These are phyloP conservation scores for Cladophialophora psammophila DNA, from an alignment of 2,329 filamentous ascomycete genomes.

Conservation along the genomic window DNA sequence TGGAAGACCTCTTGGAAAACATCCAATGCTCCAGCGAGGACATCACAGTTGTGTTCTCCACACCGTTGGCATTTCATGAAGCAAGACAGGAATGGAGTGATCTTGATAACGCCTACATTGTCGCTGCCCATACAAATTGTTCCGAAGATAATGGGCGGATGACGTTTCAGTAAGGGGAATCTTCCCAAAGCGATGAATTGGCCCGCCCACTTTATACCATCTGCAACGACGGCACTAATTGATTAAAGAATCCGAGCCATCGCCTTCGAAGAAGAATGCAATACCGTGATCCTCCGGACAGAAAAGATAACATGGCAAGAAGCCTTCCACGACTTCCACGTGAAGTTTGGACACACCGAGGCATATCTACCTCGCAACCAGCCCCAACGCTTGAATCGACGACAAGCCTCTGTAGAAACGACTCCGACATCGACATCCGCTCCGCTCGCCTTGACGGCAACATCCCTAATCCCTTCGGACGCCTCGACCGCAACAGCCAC, in stretches of 20 bases:
- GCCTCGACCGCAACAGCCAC: constrained; percentile 6
- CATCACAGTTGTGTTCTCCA: constrained; percentile 1
- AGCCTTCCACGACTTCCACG: constrained; percentile 8
- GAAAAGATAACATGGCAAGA: constrained; percentile 3
- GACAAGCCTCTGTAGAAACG: constrained; percentile 6
- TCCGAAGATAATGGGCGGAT: background rate
- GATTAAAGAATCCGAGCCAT: background rate
- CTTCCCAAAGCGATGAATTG: no score
- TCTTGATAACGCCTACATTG: background rate
- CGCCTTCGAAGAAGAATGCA: background rate
- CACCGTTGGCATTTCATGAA: background rate
- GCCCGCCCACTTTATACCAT: no score
- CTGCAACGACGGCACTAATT: background rate
- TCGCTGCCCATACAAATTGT: background rate
- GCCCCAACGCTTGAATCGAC: background rate
- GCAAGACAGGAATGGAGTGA: constrained; percentile 6
- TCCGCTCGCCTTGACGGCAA: background rate
- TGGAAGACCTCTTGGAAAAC: constrained; percentile 10
- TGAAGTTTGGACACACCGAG: constrained; percentile 8
- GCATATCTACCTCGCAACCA: background rate
- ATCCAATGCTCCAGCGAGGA: constrained; percentile 1
- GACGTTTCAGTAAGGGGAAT: background rate
- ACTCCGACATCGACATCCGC: background rate
- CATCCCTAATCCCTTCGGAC: constrained; percentile 14
- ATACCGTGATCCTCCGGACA: background rate